Base-by-base conservation (phyloP, 192 early-diverging fungal species). In the Coemansia sp. region DNA sequence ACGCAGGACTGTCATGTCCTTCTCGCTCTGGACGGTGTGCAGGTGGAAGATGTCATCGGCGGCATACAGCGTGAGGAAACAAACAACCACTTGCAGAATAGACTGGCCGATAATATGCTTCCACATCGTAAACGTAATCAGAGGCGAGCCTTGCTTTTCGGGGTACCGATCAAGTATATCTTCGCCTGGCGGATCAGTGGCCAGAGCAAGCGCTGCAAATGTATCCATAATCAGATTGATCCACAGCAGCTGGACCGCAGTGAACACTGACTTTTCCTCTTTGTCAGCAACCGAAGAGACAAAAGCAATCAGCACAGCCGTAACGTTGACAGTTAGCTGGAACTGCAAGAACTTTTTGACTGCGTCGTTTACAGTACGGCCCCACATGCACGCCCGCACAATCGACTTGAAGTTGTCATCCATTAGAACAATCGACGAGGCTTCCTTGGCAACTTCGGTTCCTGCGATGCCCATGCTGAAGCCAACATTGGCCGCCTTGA, bases 211-310 rank as follows among this genome's bases (percentile, higher is more conserved):
- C 16, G 98, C 95, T 2, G 98, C 98, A 73, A 99, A 86, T 0
- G 96, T 95, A 84, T 99, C 96, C 98, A 99, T 99, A 48, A 99
- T 98, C 67, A 99, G 82, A 78, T 99, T 99, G 52, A 99, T 93
- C 96, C 96, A 99, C 56, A 99, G 81, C 50, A 99, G 72, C 77
- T 99, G 98, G 0, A 98, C 91, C 18, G 96, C 96, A 0, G 93
- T 94, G 66, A 99, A 84, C n/a, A 93, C 93, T 1, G 96, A 89
- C 48, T 86, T 83, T 69, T 94, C 86, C 7, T 84, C 69, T 17
- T 61, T 61, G 49, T 87, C 87, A 4, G 80, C 76, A 0, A 93
- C 80, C 25, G 92, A 87, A 0, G 92, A 90, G 18, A 94, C 82
- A 69, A 94, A 89, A 0, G 92, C 90, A 60, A 94, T 73, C 7